Percentiles rank a stretch among this genome's conserved stretches.
phyloP scores from a whole-genome alignment of 2,329 filamentous ascomycete species.

The Cladosporium sp. region DNA sequence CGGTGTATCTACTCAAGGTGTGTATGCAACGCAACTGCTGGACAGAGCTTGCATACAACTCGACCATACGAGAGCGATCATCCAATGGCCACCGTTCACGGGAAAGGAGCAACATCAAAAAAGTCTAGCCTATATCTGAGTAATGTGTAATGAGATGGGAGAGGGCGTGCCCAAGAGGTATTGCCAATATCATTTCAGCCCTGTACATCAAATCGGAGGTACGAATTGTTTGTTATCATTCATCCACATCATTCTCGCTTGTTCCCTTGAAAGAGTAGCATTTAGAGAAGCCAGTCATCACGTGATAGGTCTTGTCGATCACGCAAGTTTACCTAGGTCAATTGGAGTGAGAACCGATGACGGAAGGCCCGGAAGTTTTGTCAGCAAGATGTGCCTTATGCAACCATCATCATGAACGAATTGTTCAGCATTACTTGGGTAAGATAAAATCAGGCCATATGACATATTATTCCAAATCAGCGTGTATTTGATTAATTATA shows the following conservation, averaged over 20 bases:
- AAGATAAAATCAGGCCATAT: background rate
- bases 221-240: too few species aligned
- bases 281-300: too few species aligned
- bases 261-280: too few species aligned
- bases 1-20: too few species aligned
- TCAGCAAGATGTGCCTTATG: background rate
- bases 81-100: too few species aligned
- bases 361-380: conserved; percentile 6
- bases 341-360: background rate
- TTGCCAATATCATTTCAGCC: too few species aligned
- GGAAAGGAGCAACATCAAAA: background rate
- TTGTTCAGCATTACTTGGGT: background rate
- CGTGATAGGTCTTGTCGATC: too few species aligned
- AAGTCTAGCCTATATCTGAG: background rate
- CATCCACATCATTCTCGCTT: too few species aligned
- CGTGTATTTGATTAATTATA: too few species aligned
- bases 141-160: conserved; percentile 4
- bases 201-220: too few species aligned
- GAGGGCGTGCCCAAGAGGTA: background rate
- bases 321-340: too few species aligned
- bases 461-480: background rate
- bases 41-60: background rate
- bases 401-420: background rate
- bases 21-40: background rate
- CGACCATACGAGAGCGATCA: background rate